Percentiles rank a stretch among this genome's conserved stretches.
These are phyloP conservation scores for Fusarium citri DNA, from an alignment of 2,329 filamentous ascomycete species.

Conservation along the genomic window DNA sequence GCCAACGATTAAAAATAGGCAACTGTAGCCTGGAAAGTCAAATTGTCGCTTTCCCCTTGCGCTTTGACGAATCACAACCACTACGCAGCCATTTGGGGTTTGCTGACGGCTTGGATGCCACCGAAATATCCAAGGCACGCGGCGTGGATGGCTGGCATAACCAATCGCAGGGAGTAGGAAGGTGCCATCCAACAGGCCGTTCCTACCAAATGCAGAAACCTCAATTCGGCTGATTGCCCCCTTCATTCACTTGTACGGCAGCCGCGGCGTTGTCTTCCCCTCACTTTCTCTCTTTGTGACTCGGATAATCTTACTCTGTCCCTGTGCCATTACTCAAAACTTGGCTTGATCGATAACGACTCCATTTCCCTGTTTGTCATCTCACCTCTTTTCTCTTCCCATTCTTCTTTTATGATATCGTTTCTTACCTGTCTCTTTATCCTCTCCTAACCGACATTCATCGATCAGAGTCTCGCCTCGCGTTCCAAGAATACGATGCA, in stretches of 20 bases:
- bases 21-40: conserved; percentile 5
- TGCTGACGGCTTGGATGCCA: conserved; percentile 35
- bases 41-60: conserved; percentile 24
- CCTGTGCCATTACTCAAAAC: conserved; percentile 34
- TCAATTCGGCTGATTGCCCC: conserved; percentile 35
- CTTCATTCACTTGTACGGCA: conserved; percentile 37
- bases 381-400: not conserved
- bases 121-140: conserved; percentile 25
- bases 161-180: conserved; percentile 36
- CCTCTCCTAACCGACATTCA: not conserved
- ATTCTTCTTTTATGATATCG: not conserved
- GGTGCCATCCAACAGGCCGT: conserved; percentile 37
- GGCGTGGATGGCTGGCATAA: conserved; percentile 24
- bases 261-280: conserved; percentile 41
- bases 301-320: conserved; percentile 33
- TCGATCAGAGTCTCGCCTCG: conserved; percentile 20
- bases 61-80: conserved; percentile 39
- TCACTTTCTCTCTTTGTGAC: conserved; percentile 33
- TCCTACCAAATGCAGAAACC: conserved; percentile 40
- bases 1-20: not conserved
- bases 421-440: not conserved
- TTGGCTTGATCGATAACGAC: conserved; percentile 22
- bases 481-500: conserved; percentile 14
- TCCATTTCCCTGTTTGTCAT: not conserved
- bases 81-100: conserved; percentile 27